Conservation (phyloP, 345 rosid genomes). For the Melaleuca quinquenervia region DNA sequence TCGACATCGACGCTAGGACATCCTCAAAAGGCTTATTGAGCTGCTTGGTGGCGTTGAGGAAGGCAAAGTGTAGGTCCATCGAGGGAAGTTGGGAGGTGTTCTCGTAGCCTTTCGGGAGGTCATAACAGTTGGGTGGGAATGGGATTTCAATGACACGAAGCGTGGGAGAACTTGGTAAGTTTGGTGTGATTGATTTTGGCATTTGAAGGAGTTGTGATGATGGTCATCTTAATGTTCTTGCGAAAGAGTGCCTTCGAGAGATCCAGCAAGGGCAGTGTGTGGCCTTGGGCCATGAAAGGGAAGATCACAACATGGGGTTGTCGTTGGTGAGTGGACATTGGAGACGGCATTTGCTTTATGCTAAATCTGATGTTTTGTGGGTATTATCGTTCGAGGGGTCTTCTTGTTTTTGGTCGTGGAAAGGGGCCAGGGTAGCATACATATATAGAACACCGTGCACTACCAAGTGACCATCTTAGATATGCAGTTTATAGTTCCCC, state of each 20-base stretch:
- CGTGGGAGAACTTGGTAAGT: neutral
- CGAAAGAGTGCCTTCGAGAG: conserved; percentile 10
- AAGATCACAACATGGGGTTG: conserved; percentile 11
- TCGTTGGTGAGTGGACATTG: neutral
- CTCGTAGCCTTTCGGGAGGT: conserved; percentile 8
- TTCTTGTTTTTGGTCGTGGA: neutral
- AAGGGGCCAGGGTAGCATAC: neutral
- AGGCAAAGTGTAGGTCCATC: neutral
- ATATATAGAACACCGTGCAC: neutral
- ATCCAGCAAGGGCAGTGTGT: conserved; percentile 19
- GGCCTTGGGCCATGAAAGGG: conserved; percentile 34
- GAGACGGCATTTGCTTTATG: neutral
- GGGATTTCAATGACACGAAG: neutral
- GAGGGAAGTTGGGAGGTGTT: conserved; percentile 15
- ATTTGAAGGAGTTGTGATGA: conserved; percentile 22
- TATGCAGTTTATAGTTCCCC: neutral
- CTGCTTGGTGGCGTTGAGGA: conserved; percentile 5
- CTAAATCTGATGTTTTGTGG: neutral
- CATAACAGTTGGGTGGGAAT: neutral
- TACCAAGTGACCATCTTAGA: neutral
- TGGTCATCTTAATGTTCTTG: conserved; percentile 7
- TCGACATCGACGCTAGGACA: neutral
- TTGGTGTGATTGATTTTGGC: neutral
- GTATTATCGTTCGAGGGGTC: neutral
- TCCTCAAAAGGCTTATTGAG: conserved; percentile 13